Evolutionary conservation across 106 monocot species (phyloP).

Genomic region (Hemerocallis citrina): DNA sequence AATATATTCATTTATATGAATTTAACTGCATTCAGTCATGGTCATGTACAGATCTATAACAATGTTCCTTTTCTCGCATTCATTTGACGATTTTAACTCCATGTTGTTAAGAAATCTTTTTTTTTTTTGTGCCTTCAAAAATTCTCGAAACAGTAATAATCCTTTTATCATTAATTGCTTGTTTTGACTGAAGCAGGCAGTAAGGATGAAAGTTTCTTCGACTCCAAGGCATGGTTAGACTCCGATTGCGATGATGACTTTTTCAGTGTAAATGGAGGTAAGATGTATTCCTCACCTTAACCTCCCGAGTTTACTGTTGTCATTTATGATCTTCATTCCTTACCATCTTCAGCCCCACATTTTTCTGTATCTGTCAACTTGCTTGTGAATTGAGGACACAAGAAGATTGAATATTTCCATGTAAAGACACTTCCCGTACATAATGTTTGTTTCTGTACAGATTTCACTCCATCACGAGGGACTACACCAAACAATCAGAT

Average conservation of each 20-base stretch:
- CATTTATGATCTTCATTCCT: not conserved
- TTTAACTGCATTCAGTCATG: too few species aligned
- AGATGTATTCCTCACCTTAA: not conserved
- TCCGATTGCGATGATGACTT: slow-evolving; percentile 91
- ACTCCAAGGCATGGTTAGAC: slow-evolving; percentile 63
- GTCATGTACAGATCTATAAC: too few species aligned
- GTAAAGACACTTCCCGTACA: not conserved
- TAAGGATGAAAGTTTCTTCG: slow-evolving; percentile 75
- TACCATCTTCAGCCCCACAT: not conserved
- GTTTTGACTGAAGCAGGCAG: slow-evolving; percentile 38
- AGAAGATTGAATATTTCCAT: not conserved
- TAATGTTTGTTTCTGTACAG: slow-evolving; percentile 18
- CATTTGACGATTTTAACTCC: too few species aligned
- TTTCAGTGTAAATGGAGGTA: slow-evolving; percentile 91
- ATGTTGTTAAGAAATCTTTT: too few species aligned
- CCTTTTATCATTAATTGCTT: not conserved
- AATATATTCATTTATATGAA: too few species aligned
- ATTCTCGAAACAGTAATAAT: too few species aligned
- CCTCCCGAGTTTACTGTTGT: not conserved
- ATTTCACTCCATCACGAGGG: slow-evolving; percentile 67
- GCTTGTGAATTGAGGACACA: not conserved
- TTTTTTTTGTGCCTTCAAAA: too few species aligned
- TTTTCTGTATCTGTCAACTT: slow-evolving; percentile 1
- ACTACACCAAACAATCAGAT: slow-evolving; percentile 43
- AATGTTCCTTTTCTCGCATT: too few species aligned